Base-by-base conservation (phyloP, 2,329 filamentous ascomycete genomes). In the Calonectria pseudoturangicola region DNA sequence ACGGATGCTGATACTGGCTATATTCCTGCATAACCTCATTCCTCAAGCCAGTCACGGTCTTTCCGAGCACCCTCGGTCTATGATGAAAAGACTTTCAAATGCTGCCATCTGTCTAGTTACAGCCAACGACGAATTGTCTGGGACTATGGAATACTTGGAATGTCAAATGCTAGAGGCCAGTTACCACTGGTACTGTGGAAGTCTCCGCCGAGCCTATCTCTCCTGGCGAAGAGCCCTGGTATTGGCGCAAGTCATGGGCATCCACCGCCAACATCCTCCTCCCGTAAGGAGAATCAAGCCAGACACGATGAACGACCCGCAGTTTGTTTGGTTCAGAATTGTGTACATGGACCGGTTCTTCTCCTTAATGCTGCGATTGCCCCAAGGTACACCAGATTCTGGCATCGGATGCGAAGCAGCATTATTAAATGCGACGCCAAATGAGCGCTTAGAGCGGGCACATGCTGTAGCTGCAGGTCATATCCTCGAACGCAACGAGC, bases 101-200 rank as follows among this genome's bases (percentile, higher is more conserved):
- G 8, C 80, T 6, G 84, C 82, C 1, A 80, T 62, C 33, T 77
- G 48, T 36, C 74, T 77, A 5, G 83, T 85, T 0, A 85, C 84
- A 0, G 83, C 75, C 9, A 83, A 85, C 16, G 85, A 87, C 25
- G 80, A 83, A 15, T 72, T 88, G 13, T 65, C 83, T 0, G 74
- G 74, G 7, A 83, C 78, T 1, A 48, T 87, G 1, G 87, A 88
- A 66, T 81, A 84, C 2, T 71, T 88, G 10, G 81, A 85, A 28
- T 87, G 84, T 72, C 79, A 88, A 33, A 80, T 87, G 67, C 71
- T 88, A 0, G 86, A 87, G 71, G 79, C 78, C 9, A 65, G 83
- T 8, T 87, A 81, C 70, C 77, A 87, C 7, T 72, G 73, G 8
- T 84, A 86, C 41, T 33, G 65, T 27, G 86, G 87, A 0, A 86